Evolutionary conservation across 345 rosid genomes (phyloP).

Genomic region (Draba incana): DNA sequence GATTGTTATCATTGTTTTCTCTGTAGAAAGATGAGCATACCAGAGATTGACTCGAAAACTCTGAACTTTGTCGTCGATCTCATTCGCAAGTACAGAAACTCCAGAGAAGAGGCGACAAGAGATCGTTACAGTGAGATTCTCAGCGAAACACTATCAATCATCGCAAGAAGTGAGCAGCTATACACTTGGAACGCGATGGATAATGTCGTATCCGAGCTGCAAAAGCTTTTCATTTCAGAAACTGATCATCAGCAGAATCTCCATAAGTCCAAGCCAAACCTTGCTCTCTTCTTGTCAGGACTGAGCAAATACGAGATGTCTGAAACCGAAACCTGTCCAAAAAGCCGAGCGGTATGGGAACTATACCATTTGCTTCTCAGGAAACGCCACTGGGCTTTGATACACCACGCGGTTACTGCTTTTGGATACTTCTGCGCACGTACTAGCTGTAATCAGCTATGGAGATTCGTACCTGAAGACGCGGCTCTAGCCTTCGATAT

Average conservation of each 20-base stretch:
- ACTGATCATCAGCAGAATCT: constrained; percentile 33
- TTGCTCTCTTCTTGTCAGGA: constrained; percentile 76
- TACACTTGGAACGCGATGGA: constrained; percentile 66
- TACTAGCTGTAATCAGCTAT: constrained; percentile 74
- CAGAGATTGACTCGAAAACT: constrained; percentile 67
- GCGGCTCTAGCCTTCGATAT: constrained; percentile 72
- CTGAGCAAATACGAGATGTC: constrained; percentile 61
- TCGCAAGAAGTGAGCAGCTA: constrained; percentile 57
- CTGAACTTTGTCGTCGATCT: constrained; percentile 55
- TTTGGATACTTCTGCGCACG: constrained; percentile 89
- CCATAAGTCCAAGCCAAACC: constrained; percentile 57
- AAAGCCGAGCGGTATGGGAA: constrained; percentile 70
- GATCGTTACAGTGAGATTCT: constrained; percentile 52
- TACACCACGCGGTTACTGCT: constrained; percentile 68
- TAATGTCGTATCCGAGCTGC: constrained; percentile 65
- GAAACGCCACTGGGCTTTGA: constrained; percentile 81
- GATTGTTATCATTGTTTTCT: constrained; percentile 18
- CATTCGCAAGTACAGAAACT: constrained; percentile 46
- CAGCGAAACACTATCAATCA: constrained; percentile 52
- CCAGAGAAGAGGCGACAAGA: constrained; percentile 41
- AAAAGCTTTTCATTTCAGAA: constrained; percentile 59
- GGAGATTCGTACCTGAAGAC: constrained; percentile 84
- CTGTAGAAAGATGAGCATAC: constrained; percentile 59
- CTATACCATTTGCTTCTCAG: constrained; percentile 76
- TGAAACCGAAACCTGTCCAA: constrained; percentile 65